Percentiles rank a stretch among this genome's conserved stretches.
Conservation (phyloP, 139 green algal genomes). For the Chlorella sp. region DNA sequence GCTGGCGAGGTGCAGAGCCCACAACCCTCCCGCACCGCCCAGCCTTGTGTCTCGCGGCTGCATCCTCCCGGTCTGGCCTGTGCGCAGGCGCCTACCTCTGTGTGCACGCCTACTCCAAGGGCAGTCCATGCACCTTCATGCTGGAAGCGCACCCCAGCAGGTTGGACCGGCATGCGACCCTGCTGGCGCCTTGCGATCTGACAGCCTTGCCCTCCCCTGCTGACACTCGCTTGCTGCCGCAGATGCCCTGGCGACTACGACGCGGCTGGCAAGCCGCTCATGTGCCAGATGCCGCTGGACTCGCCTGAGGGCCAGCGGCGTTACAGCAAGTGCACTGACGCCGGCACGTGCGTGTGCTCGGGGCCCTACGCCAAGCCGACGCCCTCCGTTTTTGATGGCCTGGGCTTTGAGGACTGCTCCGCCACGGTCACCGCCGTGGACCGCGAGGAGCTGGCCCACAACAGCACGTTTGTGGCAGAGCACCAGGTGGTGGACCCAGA, state of each 20-base stretch:
- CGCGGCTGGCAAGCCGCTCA: conserved; percentile 18
- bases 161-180: conserved; percentile 34
- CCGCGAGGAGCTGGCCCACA: not conserved
- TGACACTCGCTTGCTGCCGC: too few species aligned
- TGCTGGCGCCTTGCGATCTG: too few species aligned
- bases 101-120: conserved; percentile 40
- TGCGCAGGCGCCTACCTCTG: conserved; percentile 48
- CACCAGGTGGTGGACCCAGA: conserved; percentile 24
- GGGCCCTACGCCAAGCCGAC: conserved; percentile 43
- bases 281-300: conserved; percentile 27
- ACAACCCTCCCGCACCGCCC: not conserved
- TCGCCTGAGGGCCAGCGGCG: conserved; percentile 30
- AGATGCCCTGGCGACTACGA: conserved; percentile 44
- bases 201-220: too few species aligned
- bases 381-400: conserved; percentile 35
- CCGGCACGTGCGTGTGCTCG: conserved; percentile 42
- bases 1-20: not conserved
- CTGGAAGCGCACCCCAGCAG: not conserved
- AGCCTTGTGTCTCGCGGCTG: conserved; percentile 9
- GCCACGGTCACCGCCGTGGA: conserved; percentile 23
- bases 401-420: conserved; percentile 53
- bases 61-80: not conserved
- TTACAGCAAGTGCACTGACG: conserved; percentile 36
- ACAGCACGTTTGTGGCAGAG: conserved; percentile 20
- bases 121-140: too few species aligned